Conservation (phyloP, 345 rosid genomes). For the Conringia planisiliqua region DNA sequence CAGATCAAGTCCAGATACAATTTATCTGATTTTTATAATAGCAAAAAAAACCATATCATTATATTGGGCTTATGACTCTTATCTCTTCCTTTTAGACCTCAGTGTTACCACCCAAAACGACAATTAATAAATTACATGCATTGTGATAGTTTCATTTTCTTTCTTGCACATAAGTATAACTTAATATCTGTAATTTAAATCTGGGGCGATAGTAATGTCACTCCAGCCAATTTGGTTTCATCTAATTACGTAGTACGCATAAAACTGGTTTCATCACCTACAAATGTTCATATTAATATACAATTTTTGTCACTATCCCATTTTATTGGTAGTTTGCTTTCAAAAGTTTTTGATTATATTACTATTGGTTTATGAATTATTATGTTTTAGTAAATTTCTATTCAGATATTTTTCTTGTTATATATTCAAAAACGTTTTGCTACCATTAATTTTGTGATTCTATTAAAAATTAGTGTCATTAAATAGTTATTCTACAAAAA, state of each 20-base stretch:
- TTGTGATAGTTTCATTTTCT: not conserved
- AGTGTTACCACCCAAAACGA: constrained; percentile 9
- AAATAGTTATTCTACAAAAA: too few relatives aligned
- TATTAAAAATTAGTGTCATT: not conserved
- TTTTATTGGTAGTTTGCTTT: not conserved
- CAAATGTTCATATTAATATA: too few relatives aligned
- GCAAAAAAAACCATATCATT: not conserved
- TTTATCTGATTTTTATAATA: constrained; percentile 24
- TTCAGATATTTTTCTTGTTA: too few relatives aligned
- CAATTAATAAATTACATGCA: not conserved
- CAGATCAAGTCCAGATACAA: constrained; percentile 30
- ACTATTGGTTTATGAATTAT: too few relatives aligned
- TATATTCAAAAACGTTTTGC: too few relatives aligned
- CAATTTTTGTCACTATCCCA: not conserved
- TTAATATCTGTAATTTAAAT: not conserved
- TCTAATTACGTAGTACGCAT: too few relatives aligned
- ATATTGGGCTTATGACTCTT: not conserved
- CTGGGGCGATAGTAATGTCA: not conserved
- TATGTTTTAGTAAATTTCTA: too few relatives aligned
- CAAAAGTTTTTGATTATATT: too few relatives aligned
- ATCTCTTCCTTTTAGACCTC: not conserved
- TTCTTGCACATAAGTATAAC: not conserved
- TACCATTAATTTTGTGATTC: not conserved
- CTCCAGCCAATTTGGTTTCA: too few relatives aligned
- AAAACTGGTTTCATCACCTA: too few relatives aligned